Conservation (phyloP, 495 filamentous ascomycete species). For the Hyaloscypha bicolor region DNA sequence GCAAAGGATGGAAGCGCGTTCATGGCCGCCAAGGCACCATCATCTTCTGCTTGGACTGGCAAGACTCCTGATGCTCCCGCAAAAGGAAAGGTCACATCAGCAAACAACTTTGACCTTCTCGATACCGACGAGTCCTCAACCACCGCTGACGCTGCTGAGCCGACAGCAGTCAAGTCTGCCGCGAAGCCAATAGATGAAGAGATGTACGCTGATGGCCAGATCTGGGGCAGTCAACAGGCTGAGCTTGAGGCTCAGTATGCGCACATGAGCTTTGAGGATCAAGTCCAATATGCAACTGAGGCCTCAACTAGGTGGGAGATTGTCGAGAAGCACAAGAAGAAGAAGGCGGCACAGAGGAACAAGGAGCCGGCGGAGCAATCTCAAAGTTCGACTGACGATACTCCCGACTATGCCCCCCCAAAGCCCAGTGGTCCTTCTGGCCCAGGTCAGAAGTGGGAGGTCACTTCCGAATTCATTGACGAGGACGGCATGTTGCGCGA, state of each 20-base stretch:
- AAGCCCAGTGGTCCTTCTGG: conserved; percentile 16
- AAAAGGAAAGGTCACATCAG: conserved; percentile 31
- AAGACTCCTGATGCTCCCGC: conserved; percentile 5
- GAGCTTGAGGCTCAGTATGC: conserved; percentile 42
- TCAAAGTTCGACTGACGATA: conserved; percentile 14
- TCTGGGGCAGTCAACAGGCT: conserved; percentile 16
- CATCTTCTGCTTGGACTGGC: conserved; percentile 58
- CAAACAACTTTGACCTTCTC: conserved; percentile 56
- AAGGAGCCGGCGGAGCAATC: not conserved
- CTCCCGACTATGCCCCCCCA: conserved; percentile 12
- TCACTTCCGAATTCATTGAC: not conserved
- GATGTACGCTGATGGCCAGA: conserved; percentile 17
- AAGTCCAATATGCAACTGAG: conserved; percentile 65
- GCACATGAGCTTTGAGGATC: conserved; percentile 81
- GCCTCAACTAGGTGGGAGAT: conserved; percentile 77
- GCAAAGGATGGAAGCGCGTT: conserved; percentile 69
- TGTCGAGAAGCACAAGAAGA: conserved; percentile 53
- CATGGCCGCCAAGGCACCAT: conserved; percentile 54
- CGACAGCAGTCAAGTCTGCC: not conserved
- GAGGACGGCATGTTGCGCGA: conserved; percentile 12
- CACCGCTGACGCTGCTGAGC: conserved; percentile 1
- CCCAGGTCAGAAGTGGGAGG: conserved; percentile 25
- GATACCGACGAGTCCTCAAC: conserved; percentile 72
- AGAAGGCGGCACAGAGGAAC: conserved; percentile 13
- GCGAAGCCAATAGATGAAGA: conserved; percentile 34